Percentiles rank a stretch among this genome's conserved stretches.
phyloP scores from a whole-genome alignment of 305 asterid species.

The Ilex paraguariensis region DNA sequence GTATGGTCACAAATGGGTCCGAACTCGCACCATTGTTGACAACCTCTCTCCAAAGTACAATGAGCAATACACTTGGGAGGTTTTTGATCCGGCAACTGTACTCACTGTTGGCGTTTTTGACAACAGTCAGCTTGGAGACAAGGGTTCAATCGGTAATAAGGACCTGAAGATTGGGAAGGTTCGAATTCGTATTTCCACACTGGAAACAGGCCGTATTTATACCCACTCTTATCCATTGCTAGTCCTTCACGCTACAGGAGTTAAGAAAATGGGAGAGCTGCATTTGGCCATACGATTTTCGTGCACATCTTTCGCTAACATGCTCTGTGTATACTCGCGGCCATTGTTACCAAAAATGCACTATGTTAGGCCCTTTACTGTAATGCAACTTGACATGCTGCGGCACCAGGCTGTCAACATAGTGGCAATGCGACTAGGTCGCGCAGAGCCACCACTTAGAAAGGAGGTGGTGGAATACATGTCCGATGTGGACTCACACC shows the following conservation, averaged over 20 bases:
- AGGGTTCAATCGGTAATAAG: conserved; percentile 40
- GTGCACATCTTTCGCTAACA: conserved; percentile 51
- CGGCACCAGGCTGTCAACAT: conserved; percentile 66
- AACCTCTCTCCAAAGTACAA: conserved; percentile 69
- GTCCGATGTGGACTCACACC: conserved; percentile 59
- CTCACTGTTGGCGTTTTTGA: conserved; percentile 80
- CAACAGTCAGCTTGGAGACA: conserved; percentile 58
- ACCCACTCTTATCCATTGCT: conserved; percentile 62
- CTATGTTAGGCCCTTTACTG: conserved; percentile 47
- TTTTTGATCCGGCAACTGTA: conserved; percentile 78
- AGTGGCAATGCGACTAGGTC: conserved; percentile 47
- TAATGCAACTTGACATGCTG: conserved; percentile 56
- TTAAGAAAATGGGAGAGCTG: conserved; percentile 63
- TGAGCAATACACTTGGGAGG: conserved; percentile 92
- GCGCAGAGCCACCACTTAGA: conserved; percentile 60
- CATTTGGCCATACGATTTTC: conserved; percentile 57
- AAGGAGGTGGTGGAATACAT: conserved; percentile 62
- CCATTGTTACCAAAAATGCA: conserved; percentile 66
- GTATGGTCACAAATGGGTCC: conserved; percentile 83
- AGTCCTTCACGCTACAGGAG: conserved; percentile 55
- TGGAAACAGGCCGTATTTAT: conserved; percentile 55
- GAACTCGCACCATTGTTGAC: conserved; percentile 76
- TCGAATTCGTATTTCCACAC: conserved; percentile 54
- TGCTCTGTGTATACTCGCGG: conserved; percentile 40
- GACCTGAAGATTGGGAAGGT: conserved; percentile 69